These are phyloP conservation scores for Scytalidium sp. DNA, from an alignment of 2,329 filamentous ascomycete species.

Conservation along the genomic window DNA sequence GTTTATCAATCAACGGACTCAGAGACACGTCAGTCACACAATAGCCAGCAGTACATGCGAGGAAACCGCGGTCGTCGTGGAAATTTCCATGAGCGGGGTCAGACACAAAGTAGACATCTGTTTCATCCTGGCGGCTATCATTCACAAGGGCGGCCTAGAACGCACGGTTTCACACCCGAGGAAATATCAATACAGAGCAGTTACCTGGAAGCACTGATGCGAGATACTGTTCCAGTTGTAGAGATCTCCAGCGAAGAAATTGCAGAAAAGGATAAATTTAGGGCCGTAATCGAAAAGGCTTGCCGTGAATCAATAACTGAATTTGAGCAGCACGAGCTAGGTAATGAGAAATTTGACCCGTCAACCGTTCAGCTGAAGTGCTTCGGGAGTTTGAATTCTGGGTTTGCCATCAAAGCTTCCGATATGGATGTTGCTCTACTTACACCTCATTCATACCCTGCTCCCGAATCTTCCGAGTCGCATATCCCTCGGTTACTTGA, in stretches of 20 bases:
- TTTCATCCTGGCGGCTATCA: constrained; percentile 21
- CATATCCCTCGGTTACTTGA: constrained; percentile 73
- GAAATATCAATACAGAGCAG: constrained; percentile 46
- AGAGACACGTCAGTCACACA: neutral
- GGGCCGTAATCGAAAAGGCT: constrained; percentile 59
- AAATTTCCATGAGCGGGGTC: constrained; percentile 12
- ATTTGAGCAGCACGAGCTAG: constrained; percentile 43
- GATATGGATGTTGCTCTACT: constrained; percentile 87
- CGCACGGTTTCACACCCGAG: constrained; percentile 27
- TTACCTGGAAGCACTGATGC: constrained; percentile 47
- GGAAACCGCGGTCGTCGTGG: neutral
- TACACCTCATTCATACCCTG: constrained; percentile 55
- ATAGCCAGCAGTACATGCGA: neutral
- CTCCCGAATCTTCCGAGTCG: constrained; percentile 52
- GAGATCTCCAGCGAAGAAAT: constrained; percentile 65
- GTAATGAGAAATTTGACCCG: constrained; percentile 45
- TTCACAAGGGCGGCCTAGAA: constrained; percentile 13
- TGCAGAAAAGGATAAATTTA: constrained; percentile 68
- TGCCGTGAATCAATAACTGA: constrained; percentile 57
- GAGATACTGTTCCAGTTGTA: constrained; percentile 21
- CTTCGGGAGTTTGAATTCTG: constrained; percentile 80
- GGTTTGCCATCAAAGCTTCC: constrained; percentile 83
- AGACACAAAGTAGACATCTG: constrained; percentile 24
- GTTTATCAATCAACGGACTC: neutral
- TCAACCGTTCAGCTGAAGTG: constrained; percentile 66